These are phyloP conservation scores for Quercus phellos DNA, from an alignment of 331 rosid species.

Conservation along the genomic window DNA sequence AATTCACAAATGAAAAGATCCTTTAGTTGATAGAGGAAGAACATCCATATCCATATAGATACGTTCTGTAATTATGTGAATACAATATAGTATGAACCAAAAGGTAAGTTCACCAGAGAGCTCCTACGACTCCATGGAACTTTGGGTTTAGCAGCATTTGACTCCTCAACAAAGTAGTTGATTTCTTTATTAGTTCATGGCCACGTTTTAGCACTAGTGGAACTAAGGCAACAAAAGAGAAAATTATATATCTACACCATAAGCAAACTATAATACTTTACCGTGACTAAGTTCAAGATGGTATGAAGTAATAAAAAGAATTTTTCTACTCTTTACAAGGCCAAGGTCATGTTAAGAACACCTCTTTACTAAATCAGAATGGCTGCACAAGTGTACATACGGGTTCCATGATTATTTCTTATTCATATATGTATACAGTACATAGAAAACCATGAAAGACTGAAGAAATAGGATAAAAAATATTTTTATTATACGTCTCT, in stretches of 20 bases:
- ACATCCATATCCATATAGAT: not conserved
- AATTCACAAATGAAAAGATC: not conserved
- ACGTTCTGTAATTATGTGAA: not conserved
- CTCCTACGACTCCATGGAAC: not conserved
- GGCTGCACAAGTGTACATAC: not conserved
- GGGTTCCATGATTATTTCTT: not conserved
- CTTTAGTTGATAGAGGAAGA: not conserved
- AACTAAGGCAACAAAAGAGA: not conserved
- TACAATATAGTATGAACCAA: not conserved
- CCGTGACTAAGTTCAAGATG: not conserved
- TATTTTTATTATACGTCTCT: not conserved
- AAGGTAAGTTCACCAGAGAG: not conserved
- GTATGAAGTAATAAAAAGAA: not conserved
- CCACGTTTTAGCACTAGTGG: not conserved
- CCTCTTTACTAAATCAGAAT: not conserved
- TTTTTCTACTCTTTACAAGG: not conserved
- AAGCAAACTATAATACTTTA: not conserved
- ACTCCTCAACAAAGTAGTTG: not conserved
- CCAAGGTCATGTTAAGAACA: not conserved
- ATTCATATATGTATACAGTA: not conserved
- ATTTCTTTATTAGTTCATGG: too few relatives aligned
- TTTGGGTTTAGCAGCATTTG: not conserved
- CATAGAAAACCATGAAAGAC: not conserved
- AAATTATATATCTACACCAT: not conserved
- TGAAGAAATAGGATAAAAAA: not conserved